These are phyloP conservation scores for Kwoniella dendrophila DNA, from an alignment of 768 basidiomycete species.

Conservation along the genomic window DNA sequence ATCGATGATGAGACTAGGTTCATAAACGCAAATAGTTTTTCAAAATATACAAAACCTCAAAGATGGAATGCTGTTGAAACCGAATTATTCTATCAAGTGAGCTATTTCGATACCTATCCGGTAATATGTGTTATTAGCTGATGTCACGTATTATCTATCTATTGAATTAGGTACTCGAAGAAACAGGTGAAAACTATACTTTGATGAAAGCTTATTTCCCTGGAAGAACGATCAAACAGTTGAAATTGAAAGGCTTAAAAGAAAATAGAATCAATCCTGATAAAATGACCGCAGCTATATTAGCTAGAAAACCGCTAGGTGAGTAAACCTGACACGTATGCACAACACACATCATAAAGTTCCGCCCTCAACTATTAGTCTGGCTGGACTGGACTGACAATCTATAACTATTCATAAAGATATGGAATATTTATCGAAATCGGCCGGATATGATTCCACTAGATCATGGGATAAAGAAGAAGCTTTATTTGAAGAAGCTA, in stretches of 20 bases:
- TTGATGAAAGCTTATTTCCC: conserved; percentile 45
- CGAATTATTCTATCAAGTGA: conserved; percentile 46
- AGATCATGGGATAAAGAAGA: conserved; percentile 30
- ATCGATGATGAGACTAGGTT: conserved; percentile 42
- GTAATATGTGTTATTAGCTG: no score
- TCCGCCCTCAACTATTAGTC: neutral
- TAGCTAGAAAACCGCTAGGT: conserved; percentile 36
- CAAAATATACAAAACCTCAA: conserved; percentile 21
- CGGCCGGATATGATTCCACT: conserved; percentile 34
- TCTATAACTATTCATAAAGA: conserved; percentile 13
- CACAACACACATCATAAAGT: neutral
- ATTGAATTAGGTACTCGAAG: conserved; percentile 32
- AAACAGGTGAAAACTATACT: conserved; percentile 42
- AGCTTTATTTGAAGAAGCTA: conserved; percentile 31
- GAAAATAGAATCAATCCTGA: conserved; percentile 42
- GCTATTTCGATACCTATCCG: conserved; percentile 12
- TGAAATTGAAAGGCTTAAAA: conserved; percentile 36
- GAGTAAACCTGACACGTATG: conserved; percentile 12
- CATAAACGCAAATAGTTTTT: conserved; percentile 32
- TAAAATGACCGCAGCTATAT: conserved; percentile 35
- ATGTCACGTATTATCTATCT: neutral
- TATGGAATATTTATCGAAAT: conserved; percentile 31
- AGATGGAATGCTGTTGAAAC: conserved; percentile 42
- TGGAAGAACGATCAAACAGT: conserved; percentile 30
- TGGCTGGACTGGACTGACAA: neutral